A percentile compares a stretch with the other conserved stretches of the same genome.
Evolutionary conservation across 2,329 filamentous ascomycete genomes (phyloP).

Genomic region (Fusarium ramigenum): DNA sequence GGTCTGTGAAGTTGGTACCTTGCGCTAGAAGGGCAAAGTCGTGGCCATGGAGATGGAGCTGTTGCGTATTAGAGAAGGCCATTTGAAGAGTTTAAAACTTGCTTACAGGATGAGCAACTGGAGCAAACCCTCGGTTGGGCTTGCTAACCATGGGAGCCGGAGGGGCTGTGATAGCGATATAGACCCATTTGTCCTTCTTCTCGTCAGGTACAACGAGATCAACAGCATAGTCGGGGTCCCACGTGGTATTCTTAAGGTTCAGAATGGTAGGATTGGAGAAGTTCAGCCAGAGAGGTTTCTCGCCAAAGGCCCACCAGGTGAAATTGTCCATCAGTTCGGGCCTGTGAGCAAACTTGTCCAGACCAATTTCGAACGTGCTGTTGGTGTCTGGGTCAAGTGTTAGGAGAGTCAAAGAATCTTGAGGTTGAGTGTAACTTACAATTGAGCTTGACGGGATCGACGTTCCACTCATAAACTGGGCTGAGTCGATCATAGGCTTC

Average conservation of each 20-base stretch:
- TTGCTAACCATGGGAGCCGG: not conserved
- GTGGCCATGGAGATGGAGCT: conserved; percentile 17
- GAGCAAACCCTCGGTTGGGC: not conserved
- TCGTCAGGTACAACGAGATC: conserved; percentile 3
- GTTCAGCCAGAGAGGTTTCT: conserved; percentile 23
- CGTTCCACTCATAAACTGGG: not conserved
- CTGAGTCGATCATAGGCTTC: not conserved
- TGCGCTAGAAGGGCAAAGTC: conserved; percentile 24
- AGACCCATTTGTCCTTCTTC: conserved; percentile 14
- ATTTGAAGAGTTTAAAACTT: fast-evolving
- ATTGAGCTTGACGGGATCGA: not conserved
- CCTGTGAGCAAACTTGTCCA: not conserved
- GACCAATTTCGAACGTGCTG: not conserved
- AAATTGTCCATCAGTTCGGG: not conserved
- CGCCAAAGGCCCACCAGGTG: conserved; percentile 2
- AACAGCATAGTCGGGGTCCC: conserved; percentile 18
- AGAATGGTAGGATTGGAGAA: conserved; percentile 24
- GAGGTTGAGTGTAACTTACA: not conserved
- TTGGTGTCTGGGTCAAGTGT: not conserved
- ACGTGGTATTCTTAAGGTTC: not conserved
- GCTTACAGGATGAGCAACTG: conserved; percentile 21
- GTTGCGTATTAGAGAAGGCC: fast-evolving
- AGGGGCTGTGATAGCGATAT: conserved; percentile 21
- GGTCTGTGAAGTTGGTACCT: not conserved
- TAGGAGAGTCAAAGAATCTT: too few species aligned